These are phyloP conservation scores for Oenanthe javanica DNA, from an alignment of 140 eudicot genomes.

Conservation along the genomic window DNA sequence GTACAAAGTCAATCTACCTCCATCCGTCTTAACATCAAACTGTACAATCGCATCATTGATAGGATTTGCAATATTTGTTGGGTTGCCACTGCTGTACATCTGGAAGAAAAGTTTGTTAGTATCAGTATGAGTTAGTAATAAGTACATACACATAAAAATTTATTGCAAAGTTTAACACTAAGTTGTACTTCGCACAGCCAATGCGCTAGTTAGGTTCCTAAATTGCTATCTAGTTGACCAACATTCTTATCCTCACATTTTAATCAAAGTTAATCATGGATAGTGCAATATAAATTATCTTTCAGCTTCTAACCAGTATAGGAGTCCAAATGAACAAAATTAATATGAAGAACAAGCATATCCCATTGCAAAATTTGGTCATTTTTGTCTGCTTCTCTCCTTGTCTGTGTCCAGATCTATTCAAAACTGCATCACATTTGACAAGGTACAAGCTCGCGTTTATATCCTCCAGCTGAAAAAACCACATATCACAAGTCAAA, in stretches of 20 bases:
- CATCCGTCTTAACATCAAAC: conserved; percentile 65
- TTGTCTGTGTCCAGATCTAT: conserved; percentile 78
- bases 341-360: conserved; percentile 79
- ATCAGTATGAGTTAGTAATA: background rate
- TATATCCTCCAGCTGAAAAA: conserved; percentile 90
- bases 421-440: conserved; percentile 83
- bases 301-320: conserved; percentile 72
- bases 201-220: background rate
- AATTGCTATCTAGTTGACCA: background rate
- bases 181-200: background rate
- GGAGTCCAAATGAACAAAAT: conserved; percentile 99
- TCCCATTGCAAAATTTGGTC: conserved; percentile 87
- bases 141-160: background rate
- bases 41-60: conserved; percentile 85
- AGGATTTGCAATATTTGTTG: conserved; percentile 94
- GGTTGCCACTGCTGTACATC: conserved; percentile 99
- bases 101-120: conserved; percentile 20
- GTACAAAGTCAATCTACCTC: conserved; percentile 68
- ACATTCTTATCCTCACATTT: background rate
- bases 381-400: conserved; percentile 89
- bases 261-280: background rate
- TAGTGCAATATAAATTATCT: background rate
- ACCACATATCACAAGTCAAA: conserved; percentile 22
- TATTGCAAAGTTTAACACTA: background rate
- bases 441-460: conserved; percentile 99